These are phyloP conservation scores for Mycena sanguinolenta DNA, from an alignment of 768 basidiomycete species.

Conservation along the genomic window DNA sequence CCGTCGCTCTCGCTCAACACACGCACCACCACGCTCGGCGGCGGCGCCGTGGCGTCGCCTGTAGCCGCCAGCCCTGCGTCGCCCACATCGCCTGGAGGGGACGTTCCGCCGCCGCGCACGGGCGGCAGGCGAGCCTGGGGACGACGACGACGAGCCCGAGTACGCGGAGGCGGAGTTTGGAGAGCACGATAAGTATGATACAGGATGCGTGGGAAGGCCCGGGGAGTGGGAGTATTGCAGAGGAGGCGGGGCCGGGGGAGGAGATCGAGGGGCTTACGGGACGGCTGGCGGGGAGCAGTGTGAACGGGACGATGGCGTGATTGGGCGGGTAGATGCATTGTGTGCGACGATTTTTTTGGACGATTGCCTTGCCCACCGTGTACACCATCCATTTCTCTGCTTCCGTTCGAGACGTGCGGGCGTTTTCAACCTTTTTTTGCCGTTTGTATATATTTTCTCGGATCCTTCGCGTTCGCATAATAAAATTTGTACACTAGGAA, in stretches of 20 bases:
- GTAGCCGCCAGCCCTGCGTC: slow-evolving; percentile 37
- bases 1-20: slow-evolving; percentile 48
- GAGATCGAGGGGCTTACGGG: slow-evolving; percentile 32
- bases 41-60: slow-evolving; percentile 23
- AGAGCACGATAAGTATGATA: slow-evolving; percentile 96
- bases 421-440: background rate
- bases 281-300: slow-evolving; percentile 32
- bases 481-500: slow-evolving; percentile 27
- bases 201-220: slow-evolving; percentile 91
- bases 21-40: slow-evolving; percentile 37
- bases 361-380: background rate
- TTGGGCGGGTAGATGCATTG: background rate
- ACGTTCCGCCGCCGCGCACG: slow-evolving; percentile 81
- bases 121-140: slow-evolving; percentile 86
- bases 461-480: slow-evolving; percentile 18
- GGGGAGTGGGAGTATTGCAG: slow-evolving; percentile 55
- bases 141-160: slow-evolving; percentile 97
- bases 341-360: slow-evolving; percentile 8
- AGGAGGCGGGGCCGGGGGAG: slow-evolving; percentile 37
- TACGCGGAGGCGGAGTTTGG: slow-evolving; percentile 90
- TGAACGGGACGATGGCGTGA: slow-evolving; percentile 29
- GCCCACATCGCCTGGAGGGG: slow-evolving; percentile 57
- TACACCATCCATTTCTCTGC: background rate
- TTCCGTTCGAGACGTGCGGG: slow-evolving; percentile 17
- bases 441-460: slow-evolving; percentile 27